phyloP scores from a whole-genome alignment of 2,329 filamentous ascomycete species.

The Fusarium avenaceum region DNA sequence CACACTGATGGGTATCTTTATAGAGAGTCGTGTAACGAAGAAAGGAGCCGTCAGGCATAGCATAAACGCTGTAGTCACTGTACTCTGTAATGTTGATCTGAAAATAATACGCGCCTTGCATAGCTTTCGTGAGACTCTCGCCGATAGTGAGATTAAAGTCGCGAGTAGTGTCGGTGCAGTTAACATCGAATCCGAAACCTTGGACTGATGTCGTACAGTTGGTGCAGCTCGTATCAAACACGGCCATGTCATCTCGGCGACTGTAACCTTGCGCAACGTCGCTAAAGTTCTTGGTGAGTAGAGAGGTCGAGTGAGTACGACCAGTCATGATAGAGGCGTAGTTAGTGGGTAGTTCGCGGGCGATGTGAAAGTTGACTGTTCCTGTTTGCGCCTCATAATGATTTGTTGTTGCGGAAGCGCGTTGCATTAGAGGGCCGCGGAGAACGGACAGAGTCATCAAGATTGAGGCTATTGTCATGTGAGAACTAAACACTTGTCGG shows the following conservation, averaged over 20 bases:
- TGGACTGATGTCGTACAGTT: slow-evolving; percentile 34
- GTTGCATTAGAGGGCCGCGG: slow-evolving; percentile 38
- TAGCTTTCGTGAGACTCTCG: slow-evolving; percentile 6
- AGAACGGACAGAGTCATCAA: slow-evolving; percentile 42
- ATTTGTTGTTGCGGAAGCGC: slow-evolving; percentile 37
- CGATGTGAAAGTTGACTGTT: slow-evolving; percentile 33
- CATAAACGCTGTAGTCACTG: background rate
- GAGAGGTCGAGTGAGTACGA: slow-evolving; percentile 24
- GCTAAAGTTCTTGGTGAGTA: slow-evolving; percentile 42
- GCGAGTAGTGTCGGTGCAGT: slow-evolving; percentile 28
- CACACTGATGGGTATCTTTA: slow-evolving; percentile 28
- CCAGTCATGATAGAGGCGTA: slow-evolving; percentile 40
- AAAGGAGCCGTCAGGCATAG: slow-evolving; percentile 29
- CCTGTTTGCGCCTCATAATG: slow-evolving; percentile 18
- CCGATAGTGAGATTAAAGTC: slow-evolving; percentile 29
- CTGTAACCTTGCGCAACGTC: slow-evolving; percentile 39
- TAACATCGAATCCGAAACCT: slow-evolving; percentile 38
- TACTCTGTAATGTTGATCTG: slow-evolving; percentile 39
- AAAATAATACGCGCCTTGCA: slow-evolving; percentile 31
- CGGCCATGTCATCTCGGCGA: slow-evolving; percentile 30
- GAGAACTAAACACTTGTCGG: background rate
- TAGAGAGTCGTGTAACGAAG: slow-evolving; percentile 34
- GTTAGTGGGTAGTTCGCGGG: slow-evolving; percentile 32
- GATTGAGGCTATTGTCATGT: slow-evolving; percentile 25
- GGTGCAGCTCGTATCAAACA: slow-evolving; percentile 25